Percentiles rank a stretch among this genome's conserved stretches.
phyloP scores from a whole-genome alignment of 2,329 filamentous ascomycete genomes.

The Diaporthe batatas region DNA sequence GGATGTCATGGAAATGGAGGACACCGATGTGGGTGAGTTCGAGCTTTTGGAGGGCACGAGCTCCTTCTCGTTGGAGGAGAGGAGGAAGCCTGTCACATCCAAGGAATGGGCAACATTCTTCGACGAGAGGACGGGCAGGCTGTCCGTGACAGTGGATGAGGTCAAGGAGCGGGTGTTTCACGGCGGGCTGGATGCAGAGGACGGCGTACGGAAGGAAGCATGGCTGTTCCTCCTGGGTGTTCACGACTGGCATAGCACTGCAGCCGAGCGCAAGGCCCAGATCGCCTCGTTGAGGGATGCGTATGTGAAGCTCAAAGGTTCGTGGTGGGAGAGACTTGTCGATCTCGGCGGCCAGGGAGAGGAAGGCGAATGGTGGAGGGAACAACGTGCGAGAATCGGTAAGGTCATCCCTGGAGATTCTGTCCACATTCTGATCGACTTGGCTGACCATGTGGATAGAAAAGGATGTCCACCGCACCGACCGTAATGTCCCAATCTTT shows the following conservation, averaged over 20 bases:
- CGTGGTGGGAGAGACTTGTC: conserved; percentile 95
- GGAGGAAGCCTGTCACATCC: conserved; percentile 80
- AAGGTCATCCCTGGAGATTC: conserved; percentile 54
- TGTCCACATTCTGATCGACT: background rate
- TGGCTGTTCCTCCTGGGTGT: conserved; percentile 96
- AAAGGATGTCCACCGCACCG: conserved; percentile 98
- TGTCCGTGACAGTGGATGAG: conserved; percentile 88
- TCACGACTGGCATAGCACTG: conserved; percentile 91
- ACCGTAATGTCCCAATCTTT: conserved; percentile 95
- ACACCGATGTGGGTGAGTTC: conserved; percentile 95
- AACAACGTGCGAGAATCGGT: conserved; percentile 95
- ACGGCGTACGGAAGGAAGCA: conserved; percentile 94
- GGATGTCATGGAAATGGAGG: conserved; percentile 93
- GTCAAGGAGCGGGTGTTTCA: conserved; percentile 98
- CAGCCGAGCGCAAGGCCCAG: conserved; percentile 85
- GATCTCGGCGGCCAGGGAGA: conserved; percentile 85
- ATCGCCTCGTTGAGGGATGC: conserved; percentile 90
- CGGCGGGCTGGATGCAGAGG: conserved; percentile 87
- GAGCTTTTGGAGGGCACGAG: conserved; percentile 89
- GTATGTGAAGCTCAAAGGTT: conserved; percentile 92
- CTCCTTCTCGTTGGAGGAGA: conserved; percentile 80
- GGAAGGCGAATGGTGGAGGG: conserved; percentile 94
- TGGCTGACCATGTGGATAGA: conserved; percentile 67
- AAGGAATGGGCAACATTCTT: conserved; percentile 95
- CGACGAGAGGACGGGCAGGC: conserved; percentile 77